phyloP scores from a whole-genome alignment of 352 stramenopile species.

The Globisporangium irregulare region DNA sequence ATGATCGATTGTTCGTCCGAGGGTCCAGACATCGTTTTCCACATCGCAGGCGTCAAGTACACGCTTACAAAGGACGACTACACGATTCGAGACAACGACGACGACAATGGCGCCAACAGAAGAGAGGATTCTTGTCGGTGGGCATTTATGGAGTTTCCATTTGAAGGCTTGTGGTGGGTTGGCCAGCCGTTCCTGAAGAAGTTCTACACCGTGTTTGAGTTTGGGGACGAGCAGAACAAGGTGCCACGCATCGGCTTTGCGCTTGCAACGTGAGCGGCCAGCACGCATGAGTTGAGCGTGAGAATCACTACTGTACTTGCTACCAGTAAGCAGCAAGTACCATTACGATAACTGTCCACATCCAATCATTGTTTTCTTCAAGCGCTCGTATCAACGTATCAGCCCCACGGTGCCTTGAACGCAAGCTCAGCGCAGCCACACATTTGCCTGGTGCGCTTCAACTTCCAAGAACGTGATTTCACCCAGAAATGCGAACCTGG shows the following conservation, averaged over 20 bases:
- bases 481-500: too few relatives aligned
- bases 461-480: too few relatives aligned
- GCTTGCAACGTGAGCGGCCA: neutral
- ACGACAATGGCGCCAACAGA: too few relatives aligned
- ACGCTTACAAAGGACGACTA: constrained; percentile 10
- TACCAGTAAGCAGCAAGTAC: too few relatives aligned
- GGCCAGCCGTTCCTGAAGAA: constrained; percentile 8
- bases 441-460: too few relatives aligned
- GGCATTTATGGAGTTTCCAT: neutral
- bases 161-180: neutral
- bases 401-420: too few relatives aligned
- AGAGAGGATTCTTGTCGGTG: neutral
- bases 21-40: neutral
- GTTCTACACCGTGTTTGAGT: constrained; percentile 11
- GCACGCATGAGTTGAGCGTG: neutral
- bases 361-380: too few relatives aligned
- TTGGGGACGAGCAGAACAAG: neutral
- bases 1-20: constrained; percentile 1
- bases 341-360: too few relatives aligned
- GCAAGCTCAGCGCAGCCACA: too few relatives aligned
- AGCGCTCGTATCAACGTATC: too few relatives aligned
- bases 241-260: constrained; percentile 5
- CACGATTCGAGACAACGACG: too few relatives aligned
- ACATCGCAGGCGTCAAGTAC: neutral
- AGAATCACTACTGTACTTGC: too few relatives aligned